Evolutionary conservation across 2,329 filamentous ascomycete genomes (phyloP).

Genomic region (Aspergillus tubingensis): DNA sequence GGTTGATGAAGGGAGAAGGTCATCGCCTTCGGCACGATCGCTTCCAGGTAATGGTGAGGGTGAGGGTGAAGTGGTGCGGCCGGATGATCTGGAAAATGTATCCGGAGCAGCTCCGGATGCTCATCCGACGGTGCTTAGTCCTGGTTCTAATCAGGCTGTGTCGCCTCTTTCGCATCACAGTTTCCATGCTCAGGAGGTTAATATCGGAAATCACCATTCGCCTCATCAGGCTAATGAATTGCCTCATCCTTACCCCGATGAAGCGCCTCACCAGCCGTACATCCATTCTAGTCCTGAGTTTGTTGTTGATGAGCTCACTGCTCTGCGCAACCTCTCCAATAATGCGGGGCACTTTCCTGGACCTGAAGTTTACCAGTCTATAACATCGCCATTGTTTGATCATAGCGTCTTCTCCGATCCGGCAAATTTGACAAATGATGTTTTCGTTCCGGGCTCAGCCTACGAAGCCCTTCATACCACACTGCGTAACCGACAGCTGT

Average conservation of each 20-base stretch:
- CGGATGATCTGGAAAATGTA: neutral
- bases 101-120: neutral
- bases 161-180: neutral
- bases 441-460: constrained; percentile 51
- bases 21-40: neutral
- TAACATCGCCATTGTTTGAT: constrained; percentile 27
- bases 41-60: neutral
- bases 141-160: neutral
- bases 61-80: neutral
- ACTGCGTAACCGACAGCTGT: constrained; percentile 49
- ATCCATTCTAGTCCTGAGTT: constrained; percentile 28
- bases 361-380: constrained; percentile 20
- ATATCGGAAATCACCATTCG: neutral
- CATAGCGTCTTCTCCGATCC: constrained; percentile 29
- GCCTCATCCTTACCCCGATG: neutral
- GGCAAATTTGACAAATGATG: constrained; percentile 46
- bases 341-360: constrained; percentile 12
- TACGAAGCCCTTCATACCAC: constrained; percentile 52
- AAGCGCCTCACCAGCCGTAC: constrained; percentile 18
- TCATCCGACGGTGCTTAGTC: neutral
- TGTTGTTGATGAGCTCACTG: constrained; percentile 24
- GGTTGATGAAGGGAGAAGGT: neutral
- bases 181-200: neutral
- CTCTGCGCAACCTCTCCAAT: constrained; percentile 19
- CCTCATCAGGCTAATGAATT: neutral